Base-by-base conservation (phyloP, 306 rosid genomes). In the Canavalia gladiata region DNA sequence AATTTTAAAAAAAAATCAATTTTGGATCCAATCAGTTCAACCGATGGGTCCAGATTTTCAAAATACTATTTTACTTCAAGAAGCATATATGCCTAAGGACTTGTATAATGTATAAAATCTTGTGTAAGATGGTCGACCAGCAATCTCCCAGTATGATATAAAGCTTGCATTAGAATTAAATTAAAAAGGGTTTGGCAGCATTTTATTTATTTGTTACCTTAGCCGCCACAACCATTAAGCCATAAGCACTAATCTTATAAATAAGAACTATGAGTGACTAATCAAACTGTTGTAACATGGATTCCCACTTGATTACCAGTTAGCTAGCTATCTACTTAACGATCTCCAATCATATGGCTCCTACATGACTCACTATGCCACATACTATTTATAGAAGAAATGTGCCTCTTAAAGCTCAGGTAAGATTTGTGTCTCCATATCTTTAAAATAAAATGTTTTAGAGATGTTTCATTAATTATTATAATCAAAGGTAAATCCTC, bases 221-320 rank as follows among this genome's bases (percentile, higher is more conserved):
- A 76, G 80, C 83, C 80, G 13, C 60, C 71, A 55, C 29, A 13
- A 62, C 84, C 77, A 83, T 80, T 80, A 74, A 77, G 41, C 86
- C 56, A 75, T 35, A 77, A 68, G 76, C 87, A 88, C 87, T 85
- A 82, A 58, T 78, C 77, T 80, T 70, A 34, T 65, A n/a, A 63
- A 35, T 58, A 57, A 69, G 86, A 81, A 12, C 68, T 84, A 11
- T 47, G 57, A 83, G 7, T 73, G 82, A 84, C 92, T 81, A 89
- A 90, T 89, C 71, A 72, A 65, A 72, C 54, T 52, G 42, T 35
- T 58, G 72, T 76, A 82, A 78, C 78, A 82, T 91, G 95, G 83
- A 76, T 59, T 72, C 87, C 86, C 84, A 91, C 85, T 87, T 87
- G 87, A 72, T 78, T 76, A 76, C 72, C 59, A 30, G 41, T 46